Base-by-base conservation (phyloP, 495 filamentous ascomycete species). In the Aspergillus sparsus region DNA sequence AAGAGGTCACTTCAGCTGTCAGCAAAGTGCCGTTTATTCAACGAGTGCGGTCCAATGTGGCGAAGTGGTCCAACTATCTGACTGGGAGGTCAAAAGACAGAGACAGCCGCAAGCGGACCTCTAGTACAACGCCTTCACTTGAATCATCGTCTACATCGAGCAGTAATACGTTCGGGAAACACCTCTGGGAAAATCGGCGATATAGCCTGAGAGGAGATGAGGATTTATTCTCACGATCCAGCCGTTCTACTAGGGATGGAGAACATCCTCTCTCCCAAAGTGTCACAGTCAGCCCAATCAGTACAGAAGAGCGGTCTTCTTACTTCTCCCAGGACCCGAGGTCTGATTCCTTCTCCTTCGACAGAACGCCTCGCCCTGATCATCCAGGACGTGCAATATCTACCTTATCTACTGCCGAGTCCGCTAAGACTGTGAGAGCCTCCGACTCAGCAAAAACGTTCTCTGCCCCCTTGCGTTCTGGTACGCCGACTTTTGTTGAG, bases 1-100 rank as follows among this genome's bases (percentile, higher is more conserved):
- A 88, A 65, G 94, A 99, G 71, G 85, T 99, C 60, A 91, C 90
- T 31, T 85, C 84, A 44, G 95, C 94, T 53, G 95, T 99, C 61
- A 88, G 94, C 15, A 91, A 91, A 50, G 84, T 97, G 39, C 91
- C 87, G 5, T 85, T 97, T 60, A 81, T 98, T 7, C 89, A 95
- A 68, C 86, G 90, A 35, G 78, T 81, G 50, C 74, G 74, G 16
- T 78, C 76, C 21, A 77, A 79, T 53, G 75, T 80, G 11, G 75
- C 76, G 27, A 89, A 88, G 66, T 80, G 84, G 57, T 78, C 85
- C 5, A 77, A 73, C 16, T 85, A 83, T 64, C 77, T 89, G 47
- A 82, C 84, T 49, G 83, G 86, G 58, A 77, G 78, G 39, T 81
- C 83, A 5, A 80, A 82, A 62, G 85, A 63, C 72, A 87, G 72